Percentiles rank a stretch among this genome's conserved stretches.
Evolutionary conservation across 371 early-diverging fungal species (phyloP).

Genomic region (Rhizopus stolonifer): DNA sequence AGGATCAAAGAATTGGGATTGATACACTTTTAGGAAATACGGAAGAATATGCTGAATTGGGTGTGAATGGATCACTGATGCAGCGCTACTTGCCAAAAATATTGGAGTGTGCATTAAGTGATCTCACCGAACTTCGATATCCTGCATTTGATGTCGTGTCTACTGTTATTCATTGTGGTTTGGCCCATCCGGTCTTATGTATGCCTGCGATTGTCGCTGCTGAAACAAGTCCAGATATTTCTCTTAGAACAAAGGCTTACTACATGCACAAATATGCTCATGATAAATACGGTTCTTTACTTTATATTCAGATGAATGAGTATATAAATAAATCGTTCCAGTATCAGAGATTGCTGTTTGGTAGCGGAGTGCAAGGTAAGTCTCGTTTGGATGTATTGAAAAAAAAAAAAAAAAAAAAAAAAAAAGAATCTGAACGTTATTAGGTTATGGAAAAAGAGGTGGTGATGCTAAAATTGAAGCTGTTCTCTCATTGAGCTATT

Average conservation of each 20-base stretch:
- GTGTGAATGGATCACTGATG: constrained; percentile 80
- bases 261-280: constrained; percentile 72
- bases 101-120: constrained; percentile 63
- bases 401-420: too few species aligned
- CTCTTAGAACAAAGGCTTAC: constrained; percentile 67
- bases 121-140: constrained; percentile 46
- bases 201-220: constrained; percentile 86
- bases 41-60: constrained; percentile 78
- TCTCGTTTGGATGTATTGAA: neutral
- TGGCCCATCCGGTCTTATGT: constrained; percentile 85
- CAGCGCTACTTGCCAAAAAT: constrained; percentile 78
- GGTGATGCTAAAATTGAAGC: constrained; percentile 60
- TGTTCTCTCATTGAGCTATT: constrained; percentile 65
- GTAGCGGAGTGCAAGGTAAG: constrained; percentile 31
- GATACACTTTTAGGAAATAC: constrained; percentile 77
- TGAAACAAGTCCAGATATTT: constrained; percentile 65
- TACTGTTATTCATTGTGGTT: constrained; percentile 78
- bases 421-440: neutral
- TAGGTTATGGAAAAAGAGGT: constrained; percentile 51
- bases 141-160: constrained; percentile 78
- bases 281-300: constrained; percentile 80
- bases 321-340: constrained; percentile 71
- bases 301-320: constrained; percentile 75
- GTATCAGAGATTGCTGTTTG: constrained; percentile 59
- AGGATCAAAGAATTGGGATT: constrained; percentile 56